phyloP scores from a whole-genome alignment of 2,329 filamentous ascomycete genomes.

The Fusarium beomiforme region DNA sequence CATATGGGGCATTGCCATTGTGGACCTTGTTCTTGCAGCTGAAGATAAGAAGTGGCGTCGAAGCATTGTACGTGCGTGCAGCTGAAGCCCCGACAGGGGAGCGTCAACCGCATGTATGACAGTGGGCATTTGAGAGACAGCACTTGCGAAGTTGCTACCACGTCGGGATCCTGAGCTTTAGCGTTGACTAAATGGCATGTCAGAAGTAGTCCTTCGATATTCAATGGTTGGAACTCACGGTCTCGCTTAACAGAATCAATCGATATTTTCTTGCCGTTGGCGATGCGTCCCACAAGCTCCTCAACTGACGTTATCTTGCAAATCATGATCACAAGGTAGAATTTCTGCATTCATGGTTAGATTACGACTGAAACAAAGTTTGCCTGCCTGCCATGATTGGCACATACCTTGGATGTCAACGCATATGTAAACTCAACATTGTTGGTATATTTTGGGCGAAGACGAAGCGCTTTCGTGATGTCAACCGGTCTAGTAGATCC shows the following conservation, averaged over 20 bases:
- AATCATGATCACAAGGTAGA: constrained; percentile 74
- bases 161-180: constrained; percentile 86
- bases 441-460: constrained; percentile 78
- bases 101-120: constrained; percentile 81
- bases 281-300: constrained; percentile 75
- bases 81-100: constrained; percentile 80
- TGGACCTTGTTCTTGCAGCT: constrained; percentile 93
- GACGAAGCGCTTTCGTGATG: constrained; percentile 80
- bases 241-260: constrained; percentile 86
- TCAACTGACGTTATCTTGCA: constrained; percentile 78
- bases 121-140: constrained; percentile 94
- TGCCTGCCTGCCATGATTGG: constrained; percentile 25
- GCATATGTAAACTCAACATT: constrained; percentile 89
- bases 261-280: constrained; percentile 75
- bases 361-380: constrained; percentile 15
- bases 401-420: constrained; percentile 82
- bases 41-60: constrained; percentile 89
- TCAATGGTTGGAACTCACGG: constrained; percentile 65
- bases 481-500: constrained; percentile 94
- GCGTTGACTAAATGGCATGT: constrained; percentile 69
- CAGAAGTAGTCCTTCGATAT: constrained; percentile 16
- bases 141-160: constrained; percentile 86
- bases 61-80: constrained; percentile 96
- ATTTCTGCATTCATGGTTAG: constrained; percentile 65
- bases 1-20: constrained; percentile 98